Conservation (phyloP, 2,329 filamentous ascomycete species). For the Cladosporium cucumerinum region DNA sequence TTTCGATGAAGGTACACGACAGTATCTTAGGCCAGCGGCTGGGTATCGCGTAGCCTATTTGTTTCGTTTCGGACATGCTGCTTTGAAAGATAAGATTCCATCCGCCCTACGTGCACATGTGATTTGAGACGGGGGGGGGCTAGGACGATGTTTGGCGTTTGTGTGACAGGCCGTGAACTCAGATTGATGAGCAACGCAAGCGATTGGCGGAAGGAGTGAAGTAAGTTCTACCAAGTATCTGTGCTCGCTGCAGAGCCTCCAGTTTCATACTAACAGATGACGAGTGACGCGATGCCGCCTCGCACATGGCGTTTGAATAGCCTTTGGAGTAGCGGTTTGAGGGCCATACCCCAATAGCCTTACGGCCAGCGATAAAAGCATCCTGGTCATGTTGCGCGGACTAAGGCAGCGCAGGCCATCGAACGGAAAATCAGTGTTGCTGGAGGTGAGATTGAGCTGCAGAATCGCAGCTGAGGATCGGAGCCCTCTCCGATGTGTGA, state of each 20-base stretch:
- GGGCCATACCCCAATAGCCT: neutral
- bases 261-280: neutral
- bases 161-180: neutral
- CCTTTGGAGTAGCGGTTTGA: slow-evolving; percentile 1
- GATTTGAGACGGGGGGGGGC: neutral
- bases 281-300: neutral
- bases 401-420: neutral
- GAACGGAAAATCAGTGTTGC: neutral
- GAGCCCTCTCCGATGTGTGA: neutral
- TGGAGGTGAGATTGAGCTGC: neutral
- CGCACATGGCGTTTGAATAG: neutral
- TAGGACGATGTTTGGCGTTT: neutral
- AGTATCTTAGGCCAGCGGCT: neutral
- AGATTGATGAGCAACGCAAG: neutral
- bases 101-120: neutral
- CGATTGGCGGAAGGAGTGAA: slow-evolving; percentile 5
- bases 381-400: neutral
- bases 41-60: neutral
- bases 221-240: slow-evolving; percentile 8
- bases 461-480: neutral
- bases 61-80: neutral
- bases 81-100: neutral
- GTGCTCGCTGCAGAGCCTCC: slow-evolving; percentile 5
- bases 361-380: neutral
- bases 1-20: neutral